Base-by-base conservation (phyloP, 192 early-diverging fungal genomes). In the Phlyctochytrium bullatum region DNA sequence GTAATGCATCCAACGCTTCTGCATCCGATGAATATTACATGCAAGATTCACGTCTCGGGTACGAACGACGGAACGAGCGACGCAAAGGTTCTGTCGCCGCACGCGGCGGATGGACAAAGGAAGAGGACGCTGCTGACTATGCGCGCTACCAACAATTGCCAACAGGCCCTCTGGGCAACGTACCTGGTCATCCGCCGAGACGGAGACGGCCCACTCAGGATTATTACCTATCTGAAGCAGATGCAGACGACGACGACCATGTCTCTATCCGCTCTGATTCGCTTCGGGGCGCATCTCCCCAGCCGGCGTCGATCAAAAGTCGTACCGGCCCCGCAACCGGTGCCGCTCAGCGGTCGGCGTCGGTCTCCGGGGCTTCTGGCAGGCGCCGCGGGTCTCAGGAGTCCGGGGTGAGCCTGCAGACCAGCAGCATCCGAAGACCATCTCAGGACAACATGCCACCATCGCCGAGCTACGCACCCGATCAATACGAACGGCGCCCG, bases 271-370 rank as follows among this genome's bases (percentile, higher is more conserved):
- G 54, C 6, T 20, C 12, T 25, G 54, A 14, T 25, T 57, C 54
- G 12, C 54, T 57, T 57, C 54, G 54, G 4, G 54, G 54, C 10
- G 54, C 12, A 57, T 57, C 54, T 57, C 54, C 54, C 12, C 54
- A 57, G 25, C 54, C 54, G 25, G n/a, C n/a, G n/a, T n/a, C n/a
- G n/a, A n/a, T n/a, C n/a, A n/a, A n/a, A n/a, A n/a, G n/a, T n/a
- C n/a, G n/a, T 20, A 57, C 20, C 14, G 10, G 27, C 27, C 16
- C 54, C 14, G 10, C 27, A 24, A 57, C 54, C 10, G 25, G 27
- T 57, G 14, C 12, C 10, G 54, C 12, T 6, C 54, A 24, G 27
- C 54, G 12, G 20, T 10, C 54, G 20, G 54, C 54, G 27, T 57
- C 12, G 54, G 54, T 6, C 27, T 10, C 54, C 25, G 10, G 12